Base-by-base conservation (phyloP, 2,329 filamentous ascomycete genomes). In the Geoglossum cookeanum region DNA sequence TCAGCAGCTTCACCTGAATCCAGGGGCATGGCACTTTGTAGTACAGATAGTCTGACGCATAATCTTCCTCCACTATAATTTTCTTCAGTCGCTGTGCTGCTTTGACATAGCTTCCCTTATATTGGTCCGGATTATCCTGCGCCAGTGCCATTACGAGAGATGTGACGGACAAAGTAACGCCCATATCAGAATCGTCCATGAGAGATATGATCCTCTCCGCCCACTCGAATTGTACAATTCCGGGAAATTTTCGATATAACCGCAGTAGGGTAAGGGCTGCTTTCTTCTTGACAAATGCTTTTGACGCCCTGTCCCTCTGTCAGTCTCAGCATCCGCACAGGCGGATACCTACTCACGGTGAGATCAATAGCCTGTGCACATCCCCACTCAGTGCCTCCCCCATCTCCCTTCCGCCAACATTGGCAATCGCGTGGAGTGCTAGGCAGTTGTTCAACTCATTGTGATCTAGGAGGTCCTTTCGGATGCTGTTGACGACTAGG, bases 1-100 rank as follows among this genome's bases (percentile, higher is more conserved):
- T 82, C 62, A 98, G 72, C 17, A 98, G 77, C 72, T 98, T 98
- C 65, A 97, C 86, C 71, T 97, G 90, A 58, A 98, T 83, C 92
- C 92, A 98, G 2, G 92, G 92, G 67, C 92, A 98, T 0, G 92
- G 92, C n/a, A 98, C 92, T 66, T 96, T 96, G 76, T 98, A 98
- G 74, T 98, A 98, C 30, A 96, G 79, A 68, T 98, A 98, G 68
- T 97, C 92, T 58, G 81, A 79, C 0, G 87, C 80, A 65, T 87
- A 92, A 64, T 98, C 91, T 61, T 85, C 84, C 63, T 97, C 91
- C 30, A 97, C 83, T 15, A 96, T 77, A 62, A 97, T 86, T 62
- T 87, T 84, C 73, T 95, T 95, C 64, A 98, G 70, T 58, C 89
- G 78, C 60, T 87, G 85, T 0, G 91, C 91, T 35, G 91, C 91